phyloP scores from a whole-genome alignment of 495 filamentous ascomycete species.

The Aspergillus sclerotiicarbonarius region DNA sequence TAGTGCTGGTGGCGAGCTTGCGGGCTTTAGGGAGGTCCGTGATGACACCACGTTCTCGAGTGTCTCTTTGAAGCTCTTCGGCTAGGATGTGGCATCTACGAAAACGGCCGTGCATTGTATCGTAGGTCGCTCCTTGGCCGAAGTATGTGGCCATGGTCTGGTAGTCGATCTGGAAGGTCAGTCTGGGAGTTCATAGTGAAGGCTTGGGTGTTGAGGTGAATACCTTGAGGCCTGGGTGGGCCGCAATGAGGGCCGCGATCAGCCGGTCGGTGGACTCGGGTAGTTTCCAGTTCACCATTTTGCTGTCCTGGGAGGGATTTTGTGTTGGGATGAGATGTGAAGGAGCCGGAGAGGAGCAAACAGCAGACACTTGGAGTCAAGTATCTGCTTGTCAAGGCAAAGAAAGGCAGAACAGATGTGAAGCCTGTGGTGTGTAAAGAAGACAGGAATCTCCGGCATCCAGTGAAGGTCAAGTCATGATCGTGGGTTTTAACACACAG shows the following conservation, averaged over 20 bases:
- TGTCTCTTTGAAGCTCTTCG: constrained; percentile 20
- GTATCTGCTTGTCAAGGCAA: background rate
- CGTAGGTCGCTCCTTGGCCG: constrained; percentile 25
- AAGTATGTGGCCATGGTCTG: constrained; percentile 20
- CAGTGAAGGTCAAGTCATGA: too few relatives aligned
- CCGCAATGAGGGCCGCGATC: constrained; percentile 31
- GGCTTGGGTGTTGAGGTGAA: background rate
- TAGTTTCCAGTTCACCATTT: constrained; percentile 43
- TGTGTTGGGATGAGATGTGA: background rate
- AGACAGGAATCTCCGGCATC: too few relatives aligned
- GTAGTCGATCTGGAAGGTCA: constrained; percentile 21
- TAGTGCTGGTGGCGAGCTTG: background rate
- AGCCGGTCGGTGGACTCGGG: constrained; percentile 29
- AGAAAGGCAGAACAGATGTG: too few relatives aligned
- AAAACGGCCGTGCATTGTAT: constrained; percentile 23
- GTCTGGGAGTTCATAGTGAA: constrained; percentile 2
- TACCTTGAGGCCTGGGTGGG: constrained; percentile 24
- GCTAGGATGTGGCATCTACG: constrained; percentile 21
- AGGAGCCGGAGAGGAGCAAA: background rate
- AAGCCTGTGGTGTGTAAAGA: too few relatives aligned
- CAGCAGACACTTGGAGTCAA: background rate
- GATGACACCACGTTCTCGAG: constrained; percentile 5
- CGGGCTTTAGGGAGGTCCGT: constrained; percentile 13
- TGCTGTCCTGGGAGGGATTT: background rate
- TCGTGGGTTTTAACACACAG: too few relatives aligned